Evolutionary conservation across 2,329 filamentous ascomycete genomes (phyloP), one percentile per base, ranked within the genome.

Genomic region (Calonectria honghensis): DNA sequence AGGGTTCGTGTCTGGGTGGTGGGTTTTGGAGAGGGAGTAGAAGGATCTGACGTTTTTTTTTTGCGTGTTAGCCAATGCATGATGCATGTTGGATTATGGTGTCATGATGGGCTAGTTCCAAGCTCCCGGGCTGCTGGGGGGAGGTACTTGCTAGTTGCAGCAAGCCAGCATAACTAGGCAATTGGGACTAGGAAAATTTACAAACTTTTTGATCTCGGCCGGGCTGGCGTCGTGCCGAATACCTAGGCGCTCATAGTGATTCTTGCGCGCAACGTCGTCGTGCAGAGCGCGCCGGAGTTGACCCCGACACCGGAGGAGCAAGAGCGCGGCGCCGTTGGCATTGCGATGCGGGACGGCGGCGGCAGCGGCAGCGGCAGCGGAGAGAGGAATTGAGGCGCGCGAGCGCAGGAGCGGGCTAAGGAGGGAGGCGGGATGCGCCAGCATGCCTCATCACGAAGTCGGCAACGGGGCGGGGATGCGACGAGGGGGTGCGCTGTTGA

Each of bases 1-100:
- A 74, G 90, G 95, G 88, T 98, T 97, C 83, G 93, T 92, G 89
- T 99, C 97, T 1, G 97, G 97, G 85, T 99, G 97, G 89, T 98
- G 94, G 69, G 90, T 87, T 86, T 98, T 98, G 82, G 96, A 98
- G 84, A 98, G 94, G 75, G 90, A 86, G 89, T 98, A 98, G 91
- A 98, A 99, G 79, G 91, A 91, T 81, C 91, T 93, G 73, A 24
- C 7, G 35, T 16, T 41, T 29, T 27, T 18, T 41, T 41, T n/a
- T 24, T 24, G 7, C 7, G 18, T 35, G 57, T 63, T 63, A 63
- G 57, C 57, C n/a, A 29, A 54, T 63, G 57, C n/a, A 48, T 48
- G 20, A 48, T 48, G n/a, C 45, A n/a, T 48, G 45, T n/a, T 24
- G 45, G 45, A 1, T 63, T 16, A 39, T 63, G 57, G 57, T 63